These are phyloP conservation scores for Metroxylon sagu DNA, from an alignment of 176 grass and related monocot genomes.

Conservation along the genomic window DNA sequence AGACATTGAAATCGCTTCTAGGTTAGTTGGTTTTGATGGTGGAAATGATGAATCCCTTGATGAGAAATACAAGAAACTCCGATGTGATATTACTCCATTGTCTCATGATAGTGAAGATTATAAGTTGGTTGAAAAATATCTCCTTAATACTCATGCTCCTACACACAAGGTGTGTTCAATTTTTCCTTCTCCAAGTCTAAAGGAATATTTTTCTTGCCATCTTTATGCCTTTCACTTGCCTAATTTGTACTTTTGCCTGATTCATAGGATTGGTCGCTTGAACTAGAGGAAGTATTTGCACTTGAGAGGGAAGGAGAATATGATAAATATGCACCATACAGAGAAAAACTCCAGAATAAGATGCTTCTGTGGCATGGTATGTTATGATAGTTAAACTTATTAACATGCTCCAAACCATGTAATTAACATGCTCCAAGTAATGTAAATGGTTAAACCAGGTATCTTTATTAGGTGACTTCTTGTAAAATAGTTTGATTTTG, in stretches of 20 bases:
- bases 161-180: conserved; percentile 68
- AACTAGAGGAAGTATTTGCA: conserved; percentile 84
- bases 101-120: conserved; percentile 80
- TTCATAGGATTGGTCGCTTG: conserved; percentile 81
- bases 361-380: conserved; percentile 97
- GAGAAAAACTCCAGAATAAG: conserved; percentile 74
- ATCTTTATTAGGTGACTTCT: too few species aligned
- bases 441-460: too few species aligned
- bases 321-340: conserved; percentile 62
- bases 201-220: conserved; percentile 3
- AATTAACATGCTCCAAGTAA: too few species aligned
- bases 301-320: conserved; percentile 84
- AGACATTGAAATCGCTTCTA: conserved; percentile 98
- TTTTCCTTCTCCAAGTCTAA: conserved; percentile 7
- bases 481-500: too few species aligned
- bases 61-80: conserved; percentile 77
- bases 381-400: neutral
- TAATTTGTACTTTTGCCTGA: neutral
- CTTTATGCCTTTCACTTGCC: neutral
- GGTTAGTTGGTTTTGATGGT: conserved; percentile 72
- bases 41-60: conserved; percentile 79
- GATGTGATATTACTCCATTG: conserved; percentile 56
- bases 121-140: conserved; percentile 67
- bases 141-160: conserved; percentile 89
- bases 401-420: too few species aligned